Conservation (phyloP, 2,329 filamentous ascomycete species). For the Graphilbum ipis-grandicollis region DNA sequence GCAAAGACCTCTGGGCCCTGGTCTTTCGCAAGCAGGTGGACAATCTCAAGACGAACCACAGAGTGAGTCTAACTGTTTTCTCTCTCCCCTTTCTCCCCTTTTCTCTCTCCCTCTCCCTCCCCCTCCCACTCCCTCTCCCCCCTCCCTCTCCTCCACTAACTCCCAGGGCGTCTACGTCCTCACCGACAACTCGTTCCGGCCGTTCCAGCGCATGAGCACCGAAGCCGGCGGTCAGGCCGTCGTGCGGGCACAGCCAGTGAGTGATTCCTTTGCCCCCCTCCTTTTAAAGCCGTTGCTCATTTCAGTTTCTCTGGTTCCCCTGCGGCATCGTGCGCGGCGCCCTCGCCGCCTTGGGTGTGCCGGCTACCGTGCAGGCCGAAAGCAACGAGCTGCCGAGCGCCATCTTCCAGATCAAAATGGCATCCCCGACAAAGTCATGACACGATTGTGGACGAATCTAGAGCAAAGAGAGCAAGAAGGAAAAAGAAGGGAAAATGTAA, state of each 20-base stretch:
- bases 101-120: background rate
- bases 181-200: constrained; percentile 82
- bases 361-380: constrained; percentile 82
- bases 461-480: too few species aligned
- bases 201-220: constrained; percentile 77
- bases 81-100: background rate
- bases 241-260: constrained; percentile 60
- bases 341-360: constrained; percentile 81
- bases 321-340: constrained; percentile 84
- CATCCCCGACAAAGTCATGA: constrained; percentile 46
- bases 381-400: constrained; percentile 72
- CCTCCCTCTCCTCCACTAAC: background rate
- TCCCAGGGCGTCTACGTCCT: constrained; percentile 79
- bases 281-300: background rate
- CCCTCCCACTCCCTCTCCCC: background rate
- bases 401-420: constrained; percentile 83
- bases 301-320: constrained; percentile 82
- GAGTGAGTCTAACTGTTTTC: constrained; percentile 29
- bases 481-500: constrained; percentile 7
- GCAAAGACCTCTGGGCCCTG: constrained; percentile 93
- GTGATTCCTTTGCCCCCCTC: constrained; percentile 13
- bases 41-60: constrained; percentile 95
- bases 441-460: too few species aligned
- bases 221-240: constrained; percentile 59
- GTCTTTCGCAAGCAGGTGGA: constrained; percentile 96